phyloP scores from a whole-genome alignment of 345 rosid species.

The Citrus cavaleriei region DNA sequence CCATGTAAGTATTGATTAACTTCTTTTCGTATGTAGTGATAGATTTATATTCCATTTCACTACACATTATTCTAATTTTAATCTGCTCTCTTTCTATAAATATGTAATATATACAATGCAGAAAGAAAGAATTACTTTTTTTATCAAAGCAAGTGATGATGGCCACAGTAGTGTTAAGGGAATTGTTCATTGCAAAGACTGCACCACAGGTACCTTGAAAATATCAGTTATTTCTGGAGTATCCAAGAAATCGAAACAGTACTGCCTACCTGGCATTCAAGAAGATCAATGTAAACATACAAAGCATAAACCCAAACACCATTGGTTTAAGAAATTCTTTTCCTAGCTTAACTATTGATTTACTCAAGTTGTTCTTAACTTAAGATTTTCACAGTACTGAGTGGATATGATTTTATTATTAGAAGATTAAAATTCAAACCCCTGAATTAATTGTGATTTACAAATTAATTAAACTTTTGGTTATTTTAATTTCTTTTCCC shows the following conservation, averaged over 20 bases:
- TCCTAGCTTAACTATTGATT: neutral
- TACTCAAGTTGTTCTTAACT: too few species aligned
- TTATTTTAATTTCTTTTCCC: neutral
- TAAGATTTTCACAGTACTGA: neutral
- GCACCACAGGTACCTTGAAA: conserved; percentile 26
- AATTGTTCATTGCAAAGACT: conserved; percentile 11
- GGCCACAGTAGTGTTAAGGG: neutral
- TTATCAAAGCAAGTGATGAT: conserved; percentile 12
- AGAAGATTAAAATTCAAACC: neutral
- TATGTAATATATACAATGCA: neutral
- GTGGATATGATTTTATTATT: neutral
- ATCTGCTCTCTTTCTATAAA: too few species aligned
- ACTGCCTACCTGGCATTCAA: conserved; percentile 45
- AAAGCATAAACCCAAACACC: conserved; percentile 50
- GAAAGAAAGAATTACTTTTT: neutral
- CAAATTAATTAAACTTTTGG: too few species aligned
- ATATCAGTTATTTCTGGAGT: conserved; percentile 13
- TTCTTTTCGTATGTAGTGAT: neutral
- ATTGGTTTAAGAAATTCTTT: conserved; percentile 14
- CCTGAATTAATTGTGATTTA: neutral
- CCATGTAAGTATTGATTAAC: neutral
- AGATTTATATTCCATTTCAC: too few species aligned
- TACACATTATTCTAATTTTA: too few species aligned
- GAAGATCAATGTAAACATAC: conserved; percentile 69
- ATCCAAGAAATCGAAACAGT: conserved; percentile 18